Conservation (phyloP, 2,329 filamentous ascomycete species). For the Fusarium lateritium region DNA sequence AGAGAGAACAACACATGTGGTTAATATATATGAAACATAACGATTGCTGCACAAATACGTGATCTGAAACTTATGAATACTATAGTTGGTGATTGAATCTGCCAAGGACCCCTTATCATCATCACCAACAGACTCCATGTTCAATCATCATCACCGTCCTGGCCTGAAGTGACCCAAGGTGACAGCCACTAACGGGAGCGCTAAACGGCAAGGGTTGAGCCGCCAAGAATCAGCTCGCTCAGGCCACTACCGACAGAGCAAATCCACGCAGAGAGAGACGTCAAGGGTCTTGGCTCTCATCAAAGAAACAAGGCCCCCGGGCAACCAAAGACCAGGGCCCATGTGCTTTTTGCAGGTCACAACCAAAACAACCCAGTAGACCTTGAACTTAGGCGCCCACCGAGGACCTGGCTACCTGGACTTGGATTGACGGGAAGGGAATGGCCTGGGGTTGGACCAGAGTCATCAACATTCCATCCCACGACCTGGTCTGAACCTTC, state of each 20-base stretch:
- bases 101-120: constrained; percentile 11
- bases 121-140: constrained; percentile 30
- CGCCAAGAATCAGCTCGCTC: constrained; percentile 31
- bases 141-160: constrained; percentile 42
- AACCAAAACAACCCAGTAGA: constrained; percentile 36
- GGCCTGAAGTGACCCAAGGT: constrained; percentile 43
- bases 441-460: constrained; percentile 24
- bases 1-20: neutral
- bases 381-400: constrained; percentile 22
- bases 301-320: constrained; percentile 39
- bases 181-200: constrained; percentile 43
- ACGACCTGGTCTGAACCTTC: constrained; percentile 30
- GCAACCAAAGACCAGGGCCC: constrained; percentile 36
- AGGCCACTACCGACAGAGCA: constrained; percentile 9
- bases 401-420: constrained; percentile 11
- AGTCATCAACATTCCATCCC: constrained; percentile 42
- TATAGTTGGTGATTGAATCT: neutral
- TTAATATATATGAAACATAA: neutral
- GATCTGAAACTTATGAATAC: constrained; percentile 3
- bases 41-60: neutral
- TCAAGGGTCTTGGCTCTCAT: constrained; percentile 42
- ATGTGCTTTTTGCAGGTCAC: constrained; percentile 7
- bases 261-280: constrained; percentile 22
- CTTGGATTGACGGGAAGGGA: constrained; percentile 32
- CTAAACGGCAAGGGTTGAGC: constrained; percentile 28